Percentiles rank a stretch among this genome's conserved stretches.
Conservation (phyloP, 2,329 filamentous ascomycete genomes). For the Lachnellula suecica region DNA sequence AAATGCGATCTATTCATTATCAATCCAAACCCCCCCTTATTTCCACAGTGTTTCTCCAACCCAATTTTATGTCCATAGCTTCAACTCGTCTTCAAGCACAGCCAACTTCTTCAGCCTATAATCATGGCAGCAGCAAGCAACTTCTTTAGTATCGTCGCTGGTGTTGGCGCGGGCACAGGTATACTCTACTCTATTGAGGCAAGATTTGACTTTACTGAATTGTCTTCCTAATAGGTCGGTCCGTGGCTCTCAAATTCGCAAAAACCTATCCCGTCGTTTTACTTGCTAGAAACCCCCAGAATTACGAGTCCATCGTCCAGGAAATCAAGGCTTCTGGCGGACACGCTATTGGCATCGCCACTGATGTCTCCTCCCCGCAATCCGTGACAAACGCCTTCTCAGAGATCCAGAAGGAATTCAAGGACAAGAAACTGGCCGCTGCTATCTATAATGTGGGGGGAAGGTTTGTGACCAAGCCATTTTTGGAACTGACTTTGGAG, state of each 20-base stretch:
- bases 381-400: slow-evolving; percentile 59
- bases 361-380: slow-evolving; percentile 57
- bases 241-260: slow-evolving; percentile 57
- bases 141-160: slow-evolving; percentile 68
- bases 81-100: slow-evolving; percentile 13
- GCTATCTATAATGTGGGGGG: slow-evolving; percentile 68
- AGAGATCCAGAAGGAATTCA: slow-evolving; percentile 59
- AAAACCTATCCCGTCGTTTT: slow-evolving; percentile 71
- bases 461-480: slow-evolving; percentile 52
- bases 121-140: slow-evolving; percentile 34
- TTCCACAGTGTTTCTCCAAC: background rate
- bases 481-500: slow-evolving; percentile 52
- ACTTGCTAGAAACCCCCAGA: slow-evolving; percentile 67
- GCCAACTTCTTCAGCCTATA: slow-evolving; percentile 8
- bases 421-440: slow-evolving; percentile 54
- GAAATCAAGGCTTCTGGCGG: slow-evolving; percentile 70
- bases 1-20: no score
- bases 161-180: slow-evolving; percentile 69
- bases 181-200: slow-evolving; percentile 11
- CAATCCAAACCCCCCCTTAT: background rate
- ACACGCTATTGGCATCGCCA: slow-evolving; percentile 66
- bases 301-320: slow-evolving; percentile 62
- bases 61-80: slow-evolving; percentile 13
- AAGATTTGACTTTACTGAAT: background rate
- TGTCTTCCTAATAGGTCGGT: slow-evolving; percentile 35